Evolutionary conservation across 352 stramenopile species (phyloP), one percentile per base, ranked within the genome.

Genomic region (Pythium chondricola): DNA sequence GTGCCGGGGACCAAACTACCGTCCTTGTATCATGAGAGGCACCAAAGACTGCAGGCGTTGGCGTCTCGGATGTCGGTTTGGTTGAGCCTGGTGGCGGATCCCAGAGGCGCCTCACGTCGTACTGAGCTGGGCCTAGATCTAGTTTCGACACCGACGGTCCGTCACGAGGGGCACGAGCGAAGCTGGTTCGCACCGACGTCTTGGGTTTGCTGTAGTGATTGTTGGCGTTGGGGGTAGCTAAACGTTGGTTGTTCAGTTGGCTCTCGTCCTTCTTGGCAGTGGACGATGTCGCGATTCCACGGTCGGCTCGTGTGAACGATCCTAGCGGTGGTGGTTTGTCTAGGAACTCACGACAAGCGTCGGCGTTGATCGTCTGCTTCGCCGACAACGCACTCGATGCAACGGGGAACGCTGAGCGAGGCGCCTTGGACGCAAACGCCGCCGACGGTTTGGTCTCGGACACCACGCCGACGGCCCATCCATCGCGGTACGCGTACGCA

Each of bases 51-150:
- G 67, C 71, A n/a, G 58, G 26, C 13, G 62, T 65, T 13, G 69
- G 65, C 13, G 56, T 45, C 14, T 61, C 62, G 2, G 48, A 18
- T 1, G 39, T 65, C 2, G 44, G 45, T 39, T 44, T 26, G 2
- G 43, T 32, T 27, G 43, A 44, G 14, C 14, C 25, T 1, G n/a
- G 26, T 0, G 56, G 58, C 26, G 52, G 49, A 43, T 84, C 74
- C 61, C 70, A 81, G 16, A 84, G 58, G 10, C 72, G 63, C 21
- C 62, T 65, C 42, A 82, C 38, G n/a, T 73, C 54, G 51, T 85
- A 85, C 43, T 61, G 27, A 0, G 45, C 59, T 2, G 65, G 62
- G 0, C 62, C 56, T 4, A 74, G 55, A 22, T 30, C 36, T 14
- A 20, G 32, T 2, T 18, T 13, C 22, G 42, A 9, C 4, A 39